Base-by-base conservation (phyloP, 257 asterid species). In the Scutellaria barbata region DNA sequence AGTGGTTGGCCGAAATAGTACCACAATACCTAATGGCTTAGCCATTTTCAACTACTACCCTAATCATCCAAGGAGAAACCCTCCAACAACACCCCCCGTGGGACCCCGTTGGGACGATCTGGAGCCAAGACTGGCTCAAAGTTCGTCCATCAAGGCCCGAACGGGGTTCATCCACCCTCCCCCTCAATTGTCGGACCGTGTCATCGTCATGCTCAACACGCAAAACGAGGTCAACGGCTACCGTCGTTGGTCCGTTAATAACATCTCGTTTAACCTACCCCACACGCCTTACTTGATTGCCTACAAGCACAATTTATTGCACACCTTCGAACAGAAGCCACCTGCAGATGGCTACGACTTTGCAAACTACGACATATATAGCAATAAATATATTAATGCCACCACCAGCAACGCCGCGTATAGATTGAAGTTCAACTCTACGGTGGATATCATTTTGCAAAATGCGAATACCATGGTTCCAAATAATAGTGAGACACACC, bases 401-500 rank as follows among this genome's bases (percentile, higher is more conserved):
- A 86, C 93, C 3, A 60, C 79, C 0, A 88, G 96, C 76, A 80
- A 73, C 63, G 80, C 83, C 0, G 85, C 84, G 1, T 94, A 94
- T 18, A 56, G 93, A 64, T 41, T 91, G 72, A 20, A 59, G 63
- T 89, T 88, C 87, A 86, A 89, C 75, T 66, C 96, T 0, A 86
- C 92, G 4, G 95, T 94, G 25, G 99, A 94, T 18, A 39, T 94
- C 7, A 65, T 94, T 4, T 40, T 94, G 71, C 99, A 94, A 55
- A 94, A 94, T 10, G 96, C 99, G 0, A 94, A 91, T 53, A 86
- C 92, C 0, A 88, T 84, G 95, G 79, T 7, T 45, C 5, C 0
- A 0, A 84, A 85, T 7, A 89, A 86, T 13, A 94, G 99, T 9
- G 99, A 94, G 88, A 84, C 96, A 3, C 99, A 94, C 81, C 98